Conservation (phyloP, 768 basidiomycete species). For the Sistotremastrum niveocremeum region DNA sequence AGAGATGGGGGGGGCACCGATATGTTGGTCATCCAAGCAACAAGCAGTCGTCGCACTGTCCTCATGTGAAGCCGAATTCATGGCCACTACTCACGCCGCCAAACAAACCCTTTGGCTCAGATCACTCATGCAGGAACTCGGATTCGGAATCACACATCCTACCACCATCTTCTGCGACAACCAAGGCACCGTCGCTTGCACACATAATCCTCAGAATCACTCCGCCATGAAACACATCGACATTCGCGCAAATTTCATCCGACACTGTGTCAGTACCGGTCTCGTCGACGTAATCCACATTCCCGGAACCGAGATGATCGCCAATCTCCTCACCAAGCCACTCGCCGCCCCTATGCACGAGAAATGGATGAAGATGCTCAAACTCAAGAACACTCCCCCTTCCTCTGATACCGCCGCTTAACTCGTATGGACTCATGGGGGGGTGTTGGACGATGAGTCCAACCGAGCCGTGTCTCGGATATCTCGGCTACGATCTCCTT, state of each 20-base stretch:
- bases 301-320: slow-evolving; percentile 9
- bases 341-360: neutral
- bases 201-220: slow-evolving; percentile 16
- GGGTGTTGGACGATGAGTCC: too few relatives aligned
- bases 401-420: too few relatives aligned
- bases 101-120: slow-evolving; percentile 25
- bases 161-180: slow-evolving; percentile 17
- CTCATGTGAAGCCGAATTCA: too few relatives aligned
- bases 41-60: too few relatives aligned
- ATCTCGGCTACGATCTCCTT: too few relatives aligned
- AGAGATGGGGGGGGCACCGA: too few relatives aligned
- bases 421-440: too few relatives aligned
- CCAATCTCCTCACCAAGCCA: slow-evolving; percentile 14
- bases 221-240: slow-evolving; percentile 23
- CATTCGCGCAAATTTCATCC: slow-evolving; percentile 20
- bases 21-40: too few relatives aligned
- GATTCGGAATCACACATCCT: neutral
- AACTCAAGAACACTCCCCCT: too few relatives aligned
- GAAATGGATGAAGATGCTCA: neutral
- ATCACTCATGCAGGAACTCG: slow-evolving; percentile 10
- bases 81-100: slow-evolving; percentile 19
- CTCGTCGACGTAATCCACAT: neutral
- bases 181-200: slow-evolving; percentile 16
- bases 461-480: too few relatives aligned
- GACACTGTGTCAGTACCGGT: slow-evolving; percentile 10